Base-by-base conservation (phyloP, 1,284 basidiomycete genomes). In the Puccinia triticina region DNA sequence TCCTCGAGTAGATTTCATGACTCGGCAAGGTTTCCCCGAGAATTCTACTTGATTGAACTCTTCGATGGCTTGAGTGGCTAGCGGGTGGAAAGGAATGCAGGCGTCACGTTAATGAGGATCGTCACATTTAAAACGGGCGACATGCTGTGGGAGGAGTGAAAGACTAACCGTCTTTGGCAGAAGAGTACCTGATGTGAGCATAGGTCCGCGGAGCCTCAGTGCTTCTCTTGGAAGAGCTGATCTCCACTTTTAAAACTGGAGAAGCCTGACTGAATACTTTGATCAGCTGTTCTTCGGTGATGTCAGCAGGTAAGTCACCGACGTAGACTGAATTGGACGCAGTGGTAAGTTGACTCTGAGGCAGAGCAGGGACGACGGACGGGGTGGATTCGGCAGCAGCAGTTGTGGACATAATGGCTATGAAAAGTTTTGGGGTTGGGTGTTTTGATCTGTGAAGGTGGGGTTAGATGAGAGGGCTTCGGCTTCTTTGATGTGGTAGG, bases 241-340 rank as follows among this genome's bases (percentile, higher is more conserved):
- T 37, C 4, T 26, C 50, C 11, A 55, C 18, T 10, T 16, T 37
- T 21, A 40, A 11, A 12, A 78, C 59, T 43, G 61, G 59, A 12
- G 32, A 21, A n/a, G 32, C 37, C 40, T 69, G 40, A 29, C 76
- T 69, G 32, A 78, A 78, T 8, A 78, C 46, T 12, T 69, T 40
- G 23, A 29, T 16, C 8, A 78, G 14, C 11, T 66, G n/a, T 21
- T 64, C 61, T 32, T 53, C 29, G 32, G 61, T 78, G 29, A 69
- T 55, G 12, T 67, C 23, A 12, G 40, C 11, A 18, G 40, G 29
- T 32, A 78, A 69, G 32, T 78, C 64, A 46, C 76, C 76, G 16
- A 78, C 76, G 64, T 78, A 78, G 37, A 78, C 37, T 7, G 76
- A 77, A 32, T 37, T 14, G n/a, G 32, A 14, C 18, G 69, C 40